Evolutionary conservation across 2,329 filamentous ascomycete genomes (phyloP), one percentile per base, ranked within the genome.

Genomic region (Fusarium sp.): DNA sequence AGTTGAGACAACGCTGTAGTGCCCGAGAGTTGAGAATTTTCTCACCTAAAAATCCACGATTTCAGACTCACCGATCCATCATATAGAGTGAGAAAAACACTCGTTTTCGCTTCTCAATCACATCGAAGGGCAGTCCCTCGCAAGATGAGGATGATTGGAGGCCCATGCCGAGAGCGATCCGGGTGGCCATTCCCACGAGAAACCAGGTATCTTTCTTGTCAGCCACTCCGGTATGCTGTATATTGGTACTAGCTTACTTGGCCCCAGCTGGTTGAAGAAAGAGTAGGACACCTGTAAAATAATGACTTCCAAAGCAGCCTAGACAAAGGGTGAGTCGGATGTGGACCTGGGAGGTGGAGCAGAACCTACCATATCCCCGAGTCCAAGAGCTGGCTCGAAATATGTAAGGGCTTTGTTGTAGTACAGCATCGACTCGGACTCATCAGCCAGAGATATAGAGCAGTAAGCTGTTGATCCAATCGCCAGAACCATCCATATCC

Each of bases 401-500:
- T 85, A 84, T 12, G 77, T 74, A 72, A 86, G 79, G 0, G 85
- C 85, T 44, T 84, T 85, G 44, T 83, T 85, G 69, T 84, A 87
- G 58, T 83, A 85, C 4, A 80, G 65, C 56, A 81, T 79, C 0
- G 84, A 83, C 62, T 86, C 83, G 0, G 82, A 82, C 67, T 86
- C 85, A 24, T 86, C 85, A 2, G 79, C 77, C 62, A 86, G 70
- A 0, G 82, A 81, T 1, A 87, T 81, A 0, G 85, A 85, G 8
- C 78, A 85, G 67, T 83, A 81, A 0, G 85, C 81, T 0, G 85
- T 86, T 0, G 85, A 84, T 2, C 85, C 85, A 31, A 86, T 86
- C 6, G 85, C 85, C 4, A 87, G 75, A 3, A 87, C 81, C 83
- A 87, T 87, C 85, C 85, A 87, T n/a, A 86, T 80, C 22, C 82